Percentiles rank a stretch among this genome's conserved stretches.
Conservation (phyloP, 1,284 basidiomycete genomes). For the Melampsora larici-populina region DNA sequence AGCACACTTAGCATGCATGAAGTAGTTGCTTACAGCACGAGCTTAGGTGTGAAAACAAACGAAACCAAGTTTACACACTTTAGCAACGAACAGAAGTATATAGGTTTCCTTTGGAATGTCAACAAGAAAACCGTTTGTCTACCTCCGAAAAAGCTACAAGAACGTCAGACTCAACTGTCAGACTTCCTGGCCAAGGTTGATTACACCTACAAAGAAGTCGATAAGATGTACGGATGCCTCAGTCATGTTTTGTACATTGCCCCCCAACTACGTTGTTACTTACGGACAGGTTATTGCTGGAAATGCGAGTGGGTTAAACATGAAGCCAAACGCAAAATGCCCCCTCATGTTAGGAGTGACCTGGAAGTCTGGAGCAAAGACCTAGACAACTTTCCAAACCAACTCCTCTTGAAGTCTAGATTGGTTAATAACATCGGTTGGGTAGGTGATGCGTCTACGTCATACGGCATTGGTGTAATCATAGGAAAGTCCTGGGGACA, state of each 20-base stretch:
- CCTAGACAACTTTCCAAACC: not conserved
- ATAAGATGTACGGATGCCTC: conserved; percentile 5
- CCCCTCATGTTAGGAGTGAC: not conserved
- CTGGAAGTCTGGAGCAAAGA: not conserved
- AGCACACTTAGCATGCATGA: no score
- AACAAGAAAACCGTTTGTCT: no score
- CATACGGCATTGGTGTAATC: not conserved
- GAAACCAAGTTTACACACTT: no score
- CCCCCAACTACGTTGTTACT: not conserved
- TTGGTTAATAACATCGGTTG: not conserved
- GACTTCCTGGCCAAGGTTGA: not conserved
- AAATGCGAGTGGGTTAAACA: not conserved
- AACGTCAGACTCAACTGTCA: not conserved
- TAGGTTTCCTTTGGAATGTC: no score
- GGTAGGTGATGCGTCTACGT: not conserved
- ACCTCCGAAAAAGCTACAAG: not conserved
- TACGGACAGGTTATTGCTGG: not conserved
- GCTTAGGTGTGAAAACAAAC: no score
- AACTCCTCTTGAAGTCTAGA: not conserved
- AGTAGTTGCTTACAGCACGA: no score
- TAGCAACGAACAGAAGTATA: no score
- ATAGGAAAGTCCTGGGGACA: not conserved
- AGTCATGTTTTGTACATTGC: conserved; percentile 9
- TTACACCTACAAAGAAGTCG: conserved; percentile 2
- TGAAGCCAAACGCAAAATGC: not conserved